These are phyloP conservation scores for Smallanthus sonchifolius DNA, from an alignment of 129 eudicot species.

Conservation along the genomic window DNA sequence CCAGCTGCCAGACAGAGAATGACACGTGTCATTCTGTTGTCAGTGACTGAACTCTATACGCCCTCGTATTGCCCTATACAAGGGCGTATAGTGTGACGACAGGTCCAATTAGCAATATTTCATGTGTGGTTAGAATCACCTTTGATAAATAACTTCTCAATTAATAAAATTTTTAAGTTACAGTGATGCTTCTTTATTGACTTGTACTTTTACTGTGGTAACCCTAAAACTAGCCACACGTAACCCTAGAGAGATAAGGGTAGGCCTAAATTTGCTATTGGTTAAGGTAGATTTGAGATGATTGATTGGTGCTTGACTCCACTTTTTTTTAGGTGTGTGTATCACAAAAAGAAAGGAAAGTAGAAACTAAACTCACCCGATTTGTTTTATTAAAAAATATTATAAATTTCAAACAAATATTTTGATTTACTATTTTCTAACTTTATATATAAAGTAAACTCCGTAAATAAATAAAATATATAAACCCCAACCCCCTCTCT, in stretches of 20 bases:
- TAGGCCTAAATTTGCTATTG: slow-evolving; percentile 34
- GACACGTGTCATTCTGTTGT: too few relatives aligned
- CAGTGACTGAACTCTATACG: too few relatives aligned
- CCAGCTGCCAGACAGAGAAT: too few relatives aligned
- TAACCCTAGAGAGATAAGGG: slow-evolving; percentile 31
- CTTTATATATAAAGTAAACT: too few relatives aligned
- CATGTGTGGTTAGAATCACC: too few relatives aligned
- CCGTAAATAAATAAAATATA: too few relatives aligned
- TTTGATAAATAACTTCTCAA: not conserved
- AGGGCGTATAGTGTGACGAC: too few relatives aligned
- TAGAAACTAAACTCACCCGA: slow-evolving; percentile 28
- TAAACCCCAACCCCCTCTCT: too few relatives aligned
- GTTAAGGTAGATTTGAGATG: slow-evolving; percentile 28
- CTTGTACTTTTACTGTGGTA: slow-evolving; percentile 27
- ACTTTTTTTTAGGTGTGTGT: slow-evolving; percentile 36
- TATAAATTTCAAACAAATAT: too few relatives aligned
- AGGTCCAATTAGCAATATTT: too few relatives aligned
- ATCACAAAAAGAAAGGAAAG: slow-evolving; percentile 34
- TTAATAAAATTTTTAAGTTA: slow-evolving; percentile 6
- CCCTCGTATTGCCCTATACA: too few relatives aligned
- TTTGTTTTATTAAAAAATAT: not conserved
- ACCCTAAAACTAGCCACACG: slow-evolving; percentile 31
- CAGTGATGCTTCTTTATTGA: not conserved
- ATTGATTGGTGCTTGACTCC: slow-evolving; percentile 40
- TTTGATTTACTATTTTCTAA: not conserved